Base-by-base conservation (phyloP, 2,329 filamentous ascomycete genomes). In the Cyclaneusma minus region DNA sequence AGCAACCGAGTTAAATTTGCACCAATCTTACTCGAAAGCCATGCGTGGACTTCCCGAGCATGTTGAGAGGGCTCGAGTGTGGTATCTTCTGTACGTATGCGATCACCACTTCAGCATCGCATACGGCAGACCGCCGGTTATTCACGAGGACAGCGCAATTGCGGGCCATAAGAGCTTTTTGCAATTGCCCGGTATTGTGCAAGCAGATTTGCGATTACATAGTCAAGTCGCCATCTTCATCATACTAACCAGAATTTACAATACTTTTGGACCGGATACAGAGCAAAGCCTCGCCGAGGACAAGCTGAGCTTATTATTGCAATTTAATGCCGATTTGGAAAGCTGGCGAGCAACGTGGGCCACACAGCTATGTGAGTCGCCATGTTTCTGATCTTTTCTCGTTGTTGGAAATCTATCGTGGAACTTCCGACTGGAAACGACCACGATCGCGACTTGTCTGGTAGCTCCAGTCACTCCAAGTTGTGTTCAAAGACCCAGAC, bases 21-120 rank as follows among this genome's bases (percentile, higher is more conserved):
- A 68, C 35, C 61, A 63, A 31, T 62, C 55, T 29, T 64, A 60
- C 30, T 54, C 57, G 23, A 60, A 59, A 36, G 52, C 62, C 22
- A 49, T 61, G 2, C 52, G 55, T 15, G 60, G 60, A 0, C 52
- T 56, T 17, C 47, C 36, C 6, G 55, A 64, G 34, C 54, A 64
- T 28, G 58, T 62, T 37, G 61, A 71, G 31, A 56, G 61, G 14
- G 60, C 69, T 4, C 54, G 69, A 21, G 49, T 76, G 5, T 75
- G 68, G 66, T 75, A 73, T 42, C 42, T 71, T 17, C 47, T 72
- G 1, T 76, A 74, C 37, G 66, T 73, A 2, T 74, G 68, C 38
- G 70, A 76, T 38, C 69, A 73, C 33, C 70, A 76, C 42, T 65
- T 74, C 15, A 70, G 64, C 27, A 73, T 76, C 26, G 60, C 70